Conservation (phyloP, 1,139 yeast genomes). For the Taphrina deformans region DNA sequence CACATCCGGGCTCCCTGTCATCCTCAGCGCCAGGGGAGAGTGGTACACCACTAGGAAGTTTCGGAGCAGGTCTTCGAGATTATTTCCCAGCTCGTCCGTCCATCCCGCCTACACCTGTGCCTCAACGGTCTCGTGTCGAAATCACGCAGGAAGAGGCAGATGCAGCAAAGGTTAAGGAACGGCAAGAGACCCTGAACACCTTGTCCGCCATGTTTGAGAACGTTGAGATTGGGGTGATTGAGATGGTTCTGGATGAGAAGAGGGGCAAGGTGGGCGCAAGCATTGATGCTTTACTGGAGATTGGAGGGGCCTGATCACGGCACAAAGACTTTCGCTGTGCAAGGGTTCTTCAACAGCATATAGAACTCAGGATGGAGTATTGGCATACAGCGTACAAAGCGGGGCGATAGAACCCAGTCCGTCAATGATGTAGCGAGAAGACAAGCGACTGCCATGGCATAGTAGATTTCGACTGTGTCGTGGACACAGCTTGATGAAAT, state of each 20-base stretch:
- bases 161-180: slow-evolving; percentile 46
- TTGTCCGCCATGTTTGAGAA: slow-evolving; percentile 74
- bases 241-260: slow-evolving; percentile 68
- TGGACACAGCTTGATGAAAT: too few relatives aligned
- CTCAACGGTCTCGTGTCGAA: slow-evolving; percentile 44
- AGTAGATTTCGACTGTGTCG: too few relatives aligned
- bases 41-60: not conserved
- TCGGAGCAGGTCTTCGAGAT: not conserved
- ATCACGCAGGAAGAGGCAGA: slow-evolving; percentile 46
- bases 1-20: not conserved
- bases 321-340: not conserved
- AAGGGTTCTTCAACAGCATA: not conserved
- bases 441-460: not conserved
- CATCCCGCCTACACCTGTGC: not conserved
- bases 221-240: slow-evolving; percentile 65
- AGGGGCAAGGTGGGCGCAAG: slow-evolving; percentile 71
- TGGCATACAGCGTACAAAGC: not conserved
- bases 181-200: slow-evolving; percentile 50
- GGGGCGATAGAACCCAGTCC: too few relatives aligned
- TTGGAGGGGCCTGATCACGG: slow-evolving; percentile 20
- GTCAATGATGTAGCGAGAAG: not conserved
- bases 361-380: not conserved
- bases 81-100: not conserved
- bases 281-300: slow-evolving; percentile 58
- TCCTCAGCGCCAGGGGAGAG: slow-evolving; percentile 5